phyloP scores from a whole-genome alignment of 1,139 yeast genomes.

The Hansenula sp. region DNA sequence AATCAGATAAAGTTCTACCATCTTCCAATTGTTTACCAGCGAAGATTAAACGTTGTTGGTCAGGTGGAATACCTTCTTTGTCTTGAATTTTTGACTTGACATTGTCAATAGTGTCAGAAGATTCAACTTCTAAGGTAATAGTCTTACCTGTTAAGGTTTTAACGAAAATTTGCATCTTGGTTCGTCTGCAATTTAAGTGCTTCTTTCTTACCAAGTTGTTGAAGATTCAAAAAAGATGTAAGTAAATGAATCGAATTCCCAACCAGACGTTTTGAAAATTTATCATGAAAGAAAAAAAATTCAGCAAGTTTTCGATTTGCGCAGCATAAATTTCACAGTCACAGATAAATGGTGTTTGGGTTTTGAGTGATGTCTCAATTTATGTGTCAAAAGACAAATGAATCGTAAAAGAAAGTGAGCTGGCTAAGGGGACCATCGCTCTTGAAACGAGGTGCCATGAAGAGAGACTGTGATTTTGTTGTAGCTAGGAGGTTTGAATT shows the following conservation, averaged over 20 bases:
- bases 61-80: slow-evolving; percentile 99
- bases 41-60: slow-evolving; percentile 98
- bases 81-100: slow-evolving; percentile 99
- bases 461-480: too few relatives aligned
- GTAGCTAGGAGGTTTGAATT: too few relatives aligned
- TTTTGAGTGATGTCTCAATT: background rate
- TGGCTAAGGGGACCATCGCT: too few relatives aligned
- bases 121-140: slow-evolving; percentile 98
- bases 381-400: too few relatives aligned
- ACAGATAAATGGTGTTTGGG: background rate
- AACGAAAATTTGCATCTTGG: slow-evolving; percentile 96
- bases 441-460: too few relatives aligned
- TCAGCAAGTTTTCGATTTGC: too few relatives aligned
- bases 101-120: slow-evolving; percentile 98
- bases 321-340: background rate
- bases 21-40: slow-evolving; percentile 99
- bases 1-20: slow-evolving; percentile 98
- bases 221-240: background rate
- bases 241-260: background rate
- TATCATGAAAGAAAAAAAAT: background rate
- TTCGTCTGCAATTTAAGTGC: slow-evolving; percentile 36
- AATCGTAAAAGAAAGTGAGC: too few relatives aligned
- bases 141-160: slow-evolving; percentile 99
- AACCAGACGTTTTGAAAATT: background rate
- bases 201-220: slow-evolving; percentile 25